Percentiles rank a stretch among this genome's conserved stretches.
phyloP scores from a whole-genome alignment of 2,329 filamentous ascomycete genomes.

The Claviceps cyperi region DNA sequence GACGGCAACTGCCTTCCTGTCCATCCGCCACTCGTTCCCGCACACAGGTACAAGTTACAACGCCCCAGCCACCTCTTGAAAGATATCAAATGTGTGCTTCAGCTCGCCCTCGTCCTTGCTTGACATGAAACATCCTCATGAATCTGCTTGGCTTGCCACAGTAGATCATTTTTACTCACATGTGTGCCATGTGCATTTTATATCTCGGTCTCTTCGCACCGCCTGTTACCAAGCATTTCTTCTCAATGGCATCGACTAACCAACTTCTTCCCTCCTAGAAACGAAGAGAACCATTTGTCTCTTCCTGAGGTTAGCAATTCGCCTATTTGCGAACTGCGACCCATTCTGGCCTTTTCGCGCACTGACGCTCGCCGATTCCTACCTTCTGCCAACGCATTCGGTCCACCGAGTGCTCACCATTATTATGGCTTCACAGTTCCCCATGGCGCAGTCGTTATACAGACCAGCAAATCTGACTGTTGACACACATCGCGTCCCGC shows the following conservation, averaged over 20 bases:
- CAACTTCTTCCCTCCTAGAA: background rate
- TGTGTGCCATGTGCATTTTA: background rate
- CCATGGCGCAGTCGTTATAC: conserved; percentile 34
- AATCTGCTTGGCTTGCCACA: background rate
- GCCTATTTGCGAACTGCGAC: background rate
- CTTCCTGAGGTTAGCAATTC: background rate
- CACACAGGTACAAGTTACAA: background rate
- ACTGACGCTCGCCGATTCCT: background rate
- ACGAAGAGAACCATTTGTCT: background rate
- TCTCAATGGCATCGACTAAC: background rate
- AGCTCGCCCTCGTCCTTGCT: background rate
- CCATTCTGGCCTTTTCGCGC: background rate
- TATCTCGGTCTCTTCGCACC: background rate
- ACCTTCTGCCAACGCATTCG: background rate
- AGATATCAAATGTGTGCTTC: background rate
- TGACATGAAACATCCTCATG: background rate
- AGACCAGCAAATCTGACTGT: conserved; percentile 34
- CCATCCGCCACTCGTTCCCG: background rate
- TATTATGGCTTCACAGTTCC: conserved; percentile 36
- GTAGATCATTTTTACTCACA: background rate
- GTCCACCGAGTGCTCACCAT: conserved; percentile 2
- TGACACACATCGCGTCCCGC: conserved; percentile 36
- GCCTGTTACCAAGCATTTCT: background rate
- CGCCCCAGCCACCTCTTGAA: background rate
- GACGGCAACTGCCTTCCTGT: background rate